A percentile compares a stretch with the other conserved stretches of the same genome.
phyloP scores from a whole-genome alignment of 495 filamentous ascomycete species.

The Penicillium bovifimosum region DNA sequence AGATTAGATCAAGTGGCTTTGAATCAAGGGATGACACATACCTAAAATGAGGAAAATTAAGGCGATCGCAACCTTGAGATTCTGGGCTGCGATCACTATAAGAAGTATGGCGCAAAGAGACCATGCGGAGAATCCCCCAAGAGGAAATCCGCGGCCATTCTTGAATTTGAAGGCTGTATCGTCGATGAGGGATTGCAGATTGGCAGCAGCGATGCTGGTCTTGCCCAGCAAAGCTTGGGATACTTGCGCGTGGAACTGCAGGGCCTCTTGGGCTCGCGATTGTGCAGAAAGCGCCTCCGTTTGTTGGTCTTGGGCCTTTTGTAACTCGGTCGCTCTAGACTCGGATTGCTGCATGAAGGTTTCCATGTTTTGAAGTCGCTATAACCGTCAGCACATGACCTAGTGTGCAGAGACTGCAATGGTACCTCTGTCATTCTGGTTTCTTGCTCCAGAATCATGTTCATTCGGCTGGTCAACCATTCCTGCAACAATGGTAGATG shows the following conservation, averaged over 20 bases:
- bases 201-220: conserved; percentile 31
- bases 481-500: not conserved
- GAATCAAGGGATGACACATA: not conserved
- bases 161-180: conserved; percentile 34
- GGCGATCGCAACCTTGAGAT: conserved; percentile 15
- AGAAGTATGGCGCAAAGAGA: conserved; percentile 20
- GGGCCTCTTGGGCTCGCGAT: conserved; percentile 29
- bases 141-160: conserved; percentile 19
- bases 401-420: not conserved
- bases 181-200: conserved; percentile 38
- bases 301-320: conserved; percentile 35
- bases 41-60: conserved; percentile 20
- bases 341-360: conserved; percentile 32
- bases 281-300: conserved; percentile 30
- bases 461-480: conserved; percentile 30
- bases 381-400: conserved; percentile 11
- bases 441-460: conserved; percentile 30
- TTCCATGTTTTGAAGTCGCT: conserved; percentile 38
- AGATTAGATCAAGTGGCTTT: not conserved
- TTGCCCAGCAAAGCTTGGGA: conserved; percentile 38
- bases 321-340: conserved; percentile 30
- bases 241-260: conserved; percentile 29
- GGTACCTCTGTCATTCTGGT: conserved; percentile 30
- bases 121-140: conserved; percentile 24
- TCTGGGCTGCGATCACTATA: conserved; percentile 22